Evolutionary conservation across 331 rosid genomes (phyloP), one percentile per base, ranked within the genome.

Genomic region (Quercus phellos): DNA sequence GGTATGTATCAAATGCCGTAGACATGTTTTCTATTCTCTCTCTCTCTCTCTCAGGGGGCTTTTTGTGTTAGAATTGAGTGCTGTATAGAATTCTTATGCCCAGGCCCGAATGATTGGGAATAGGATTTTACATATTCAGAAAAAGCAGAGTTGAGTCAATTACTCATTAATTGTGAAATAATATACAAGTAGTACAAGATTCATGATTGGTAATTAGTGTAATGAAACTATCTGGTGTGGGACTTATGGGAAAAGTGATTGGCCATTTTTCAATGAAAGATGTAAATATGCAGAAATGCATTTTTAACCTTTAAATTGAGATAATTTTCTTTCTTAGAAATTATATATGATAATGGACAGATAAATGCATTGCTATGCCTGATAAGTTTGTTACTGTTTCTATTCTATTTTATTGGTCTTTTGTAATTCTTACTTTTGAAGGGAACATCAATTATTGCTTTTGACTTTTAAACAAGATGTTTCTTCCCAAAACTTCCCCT

Each of bases 1-100:
- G 98, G 98, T 94, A 77, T 34, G 96, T 89, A 78, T 74, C 73
- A 70, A 68, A 77, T 79, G 51, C 55, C 55, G 38, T 78, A 74
- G 46, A 51, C 34, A 32, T 14, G 35, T 18, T 77, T 51, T 56
- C 14, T 55, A 13, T 8, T 66, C n/a, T 66, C 34, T 34, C 24
- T 64, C 2, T 63, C 38, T 63, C 7, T 63, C 21, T 14, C 18
- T 63, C 4, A 1, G 74, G 70, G 43, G 46, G 11, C 11, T 35
- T 35, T 35, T 35, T 30, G 38, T 55, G 14, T 19, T 55, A 55
- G 18, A 55, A 55, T 55, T 0, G 14, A 55, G 27, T 18, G 61
- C 61, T 4, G 12, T 2, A 55, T 16, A 19, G 26, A 55, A 19
- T 19, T 18, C 22, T 55, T 6, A 18, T 19, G 0, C 12, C 9